Conservation (phyloP, 2,329 filamentous ascomycete species). For the Talaromyces sp. region DNA sequence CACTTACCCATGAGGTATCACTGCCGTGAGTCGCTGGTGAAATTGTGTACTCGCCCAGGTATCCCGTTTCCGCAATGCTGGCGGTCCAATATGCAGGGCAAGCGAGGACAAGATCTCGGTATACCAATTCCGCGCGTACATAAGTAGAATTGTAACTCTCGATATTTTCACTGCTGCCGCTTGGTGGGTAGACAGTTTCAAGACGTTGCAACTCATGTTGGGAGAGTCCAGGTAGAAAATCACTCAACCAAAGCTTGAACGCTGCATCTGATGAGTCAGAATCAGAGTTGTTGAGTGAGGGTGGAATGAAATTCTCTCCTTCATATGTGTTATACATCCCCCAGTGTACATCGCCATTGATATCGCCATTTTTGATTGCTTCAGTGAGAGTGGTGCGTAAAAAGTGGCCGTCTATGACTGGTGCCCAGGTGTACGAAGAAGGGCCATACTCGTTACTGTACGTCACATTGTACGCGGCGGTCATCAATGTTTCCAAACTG, state of each 20-base stretch:
- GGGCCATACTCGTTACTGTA: constrained; percentile 53
- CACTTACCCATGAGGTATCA: not conserved
- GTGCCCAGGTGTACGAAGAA: constrained; percentile 58
- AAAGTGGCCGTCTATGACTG: constrained; percentile 58
- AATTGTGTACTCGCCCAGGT: not conserved
- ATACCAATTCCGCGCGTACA: constrained; percentile 55
- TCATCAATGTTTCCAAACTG: constrained; percentile 39
- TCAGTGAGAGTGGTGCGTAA: constrained; percentile 48
- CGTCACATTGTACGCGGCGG: constrained; percentile 51
- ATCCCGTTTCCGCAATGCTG: constrained; percentile 32
- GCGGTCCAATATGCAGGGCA: constrained; percentile 61
- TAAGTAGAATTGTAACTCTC: constrained; percentile 50
- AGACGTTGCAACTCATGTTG: not conserved
- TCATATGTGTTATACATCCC: constrained; percentile 63
- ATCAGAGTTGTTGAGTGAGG: constrained; percentile 40
- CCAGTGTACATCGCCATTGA: constrained; percentile 50
- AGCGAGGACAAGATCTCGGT: constrained; percentile 57
- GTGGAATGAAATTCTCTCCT: constrained; percentile 60
- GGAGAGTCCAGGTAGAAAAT: not conserved
- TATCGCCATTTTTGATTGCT: constrained; percentile 35
- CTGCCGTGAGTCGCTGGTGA: not conserved
- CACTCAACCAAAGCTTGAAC: not conserved
- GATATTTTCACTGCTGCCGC: constrained; percentile 41
- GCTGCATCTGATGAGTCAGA: not conserved
- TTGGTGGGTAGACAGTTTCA: not conserved